Conservation (phyloP, 371 early-diverging fungal species). For the Amoeboaphelidium occidentale region DNA sequence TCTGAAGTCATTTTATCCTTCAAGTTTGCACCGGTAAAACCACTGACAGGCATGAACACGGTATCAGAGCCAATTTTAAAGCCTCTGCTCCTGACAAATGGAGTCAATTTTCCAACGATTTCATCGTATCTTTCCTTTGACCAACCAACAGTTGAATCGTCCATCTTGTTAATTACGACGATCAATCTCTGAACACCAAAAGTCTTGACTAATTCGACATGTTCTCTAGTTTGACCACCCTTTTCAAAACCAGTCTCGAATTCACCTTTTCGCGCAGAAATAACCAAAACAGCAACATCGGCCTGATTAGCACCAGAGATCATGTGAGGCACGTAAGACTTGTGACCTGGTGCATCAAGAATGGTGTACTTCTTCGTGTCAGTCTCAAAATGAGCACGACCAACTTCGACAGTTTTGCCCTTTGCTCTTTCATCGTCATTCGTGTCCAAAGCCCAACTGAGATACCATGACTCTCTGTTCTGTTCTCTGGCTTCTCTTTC, state of each 20-base stretch:
- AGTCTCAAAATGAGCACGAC: conserved; percentile 91
- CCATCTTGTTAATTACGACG: conserved; percentile 95
- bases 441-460: conserved; percentile 93
- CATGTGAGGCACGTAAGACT: conserved; percentile 98
- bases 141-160: conserved; percentile 88
- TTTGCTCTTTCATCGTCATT: conserved; percentile 87
- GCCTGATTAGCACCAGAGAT: conserved; percentile 90
- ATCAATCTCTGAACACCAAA: conserved; percentile 77
- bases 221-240: conserved; percentile 99
- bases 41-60: conserved; percentile 74
- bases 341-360: conserved; percentile 98
- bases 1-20: conserved; percentile 41
- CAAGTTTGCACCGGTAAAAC: conserved; percentile 84
- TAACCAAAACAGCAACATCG: conserved; percentile 87
- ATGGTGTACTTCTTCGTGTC: conserved; percentile 80
- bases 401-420: conserved; percentile 94
- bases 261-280: conserved; percentile 96
- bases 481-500: conserved; percentile 77
- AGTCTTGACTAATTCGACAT: conserved; percentile 87
- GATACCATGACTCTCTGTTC: conserved; percentile 87
- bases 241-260: conserved; percentile 99
- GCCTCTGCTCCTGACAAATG: conserved; percentile 75
- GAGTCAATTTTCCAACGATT: conserved; percentile 46
- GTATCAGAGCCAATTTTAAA: conserved; percentile 44
- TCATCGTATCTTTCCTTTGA: conserved; percentile 73